These are phyloP conservation scores for Phytophthora sp. DNA, from an alignment of 352 stramenopile genomes.

Conservation along the genomic window DNA sequence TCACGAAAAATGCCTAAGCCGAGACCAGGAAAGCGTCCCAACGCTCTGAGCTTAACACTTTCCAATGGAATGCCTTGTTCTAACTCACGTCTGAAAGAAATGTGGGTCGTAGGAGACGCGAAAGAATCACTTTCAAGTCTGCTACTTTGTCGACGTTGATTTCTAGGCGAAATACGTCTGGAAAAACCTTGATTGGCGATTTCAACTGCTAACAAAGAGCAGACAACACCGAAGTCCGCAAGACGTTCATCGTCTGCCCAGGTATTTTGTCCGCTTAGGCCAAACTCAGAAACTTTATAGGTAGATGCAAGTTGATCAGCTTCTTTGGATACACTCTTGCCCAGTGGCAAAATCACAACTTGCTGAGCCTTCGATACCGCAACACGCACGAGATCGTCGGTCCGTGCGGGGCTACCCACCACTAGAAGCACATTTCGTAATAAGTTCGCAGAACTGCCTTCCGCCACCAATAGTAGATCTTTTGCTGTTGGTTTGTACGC, in stretches of 20 bases:
- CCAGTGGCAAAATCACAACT: constrained; percentile 42
- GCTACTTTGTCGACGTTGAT: constrained; percentile 22
- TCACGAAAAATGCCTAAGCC: constrained; percentile 55
- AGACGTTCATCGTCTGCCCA: constrained; percentile 36
- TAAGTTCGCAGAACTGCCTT: constrained; percentile 28
- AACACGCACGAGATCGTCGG: constrained; percentile 37
- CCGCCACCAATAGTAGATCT: constrained; percentile 28
- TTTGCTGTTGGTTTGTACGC: constrained; percentile 33
- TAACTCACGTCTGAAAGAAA: constrained; percentile 48
- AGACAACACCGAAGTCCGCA: constrained; percentile 49
- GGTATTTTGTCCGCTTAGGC: constrained; percentile 9
- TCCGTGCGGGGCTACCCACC: constrained; percentile 33
- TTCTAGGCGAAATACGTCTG: constrained; percentile 15
- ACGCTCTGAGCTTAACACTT: constrained; percentile 57
- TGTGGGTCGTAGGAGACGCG: constrained; percentile 9
- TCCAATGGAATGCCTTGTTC: constrained; percentile 63
- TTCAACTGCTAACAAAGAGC: constrained; percentile 49
- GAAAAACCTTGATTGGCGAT: constrained; percentile 27
- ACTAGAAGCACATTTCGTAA: constrained; percentile 44
- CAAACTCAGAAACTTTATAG: constrained; percentile 26
- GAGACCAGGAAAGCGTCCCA: constrained; percentile 60
- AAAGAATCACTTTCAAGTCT: constrained; percentile 18
- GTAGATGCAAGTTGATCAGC: constrained; percentile 23
- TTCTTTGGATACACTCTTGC: constrained; percentile 32
- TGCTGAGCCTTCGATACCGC: constrained; percentile 33